phyloP scores from a whole-genome alignment of 495 filamentous ascomycete species.

The Acidiella bohemica region DNA sequence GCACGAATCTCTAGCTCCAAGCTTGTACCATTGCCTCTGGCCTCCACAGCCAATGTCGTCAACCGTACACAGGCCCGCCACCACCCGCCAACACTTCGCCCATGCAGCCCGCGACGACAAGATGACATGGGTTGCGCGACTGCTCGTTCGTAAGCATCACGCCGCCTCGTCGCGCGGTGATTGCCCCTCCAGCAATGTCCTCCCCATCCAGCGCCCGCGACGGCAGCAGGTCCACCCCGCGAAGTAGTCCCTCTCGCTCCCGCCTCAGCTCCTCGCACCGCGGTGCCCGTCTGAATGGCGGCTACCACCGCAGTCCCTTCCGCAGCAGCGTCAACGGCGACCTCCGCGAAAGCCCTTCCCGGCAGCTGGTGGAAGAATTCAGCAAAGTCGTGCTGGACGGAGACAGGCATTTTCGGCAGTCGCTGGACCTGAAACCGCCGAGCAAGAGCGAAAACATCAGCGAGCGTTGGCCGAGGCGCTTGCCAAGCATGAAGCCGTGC shows the following conservation, averaged over 20 bases:
- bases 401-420: slow-evolving; percentile 12
- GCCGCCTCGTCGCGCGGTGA: too few species aligned
- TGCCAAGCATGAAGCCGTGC: slow-evolving; percentile 19
- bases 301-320: slow-evolving; percentile 2
- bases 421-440: slow-evolving; percentile 12
- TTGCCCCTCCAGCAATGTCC: too few species aligned
- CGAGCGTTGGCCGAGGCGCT: slow-evolving; percentile 10
- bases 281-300: slow-evolving; percentile 9
- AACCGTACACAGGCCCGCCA: too few species aligned
- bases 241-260: slow-evolving; percentile 9
- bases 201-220: slow-evolving; percentile 6
- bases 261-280: not conserved
- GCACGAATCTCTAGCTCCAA: too few species aligned
- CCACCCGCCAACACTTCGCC: too few species aligned
- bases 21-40: too few species aligned
- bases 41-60: too few species aligned
- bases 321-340: not conserved
- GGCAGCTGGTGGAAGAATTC: slow-evolving; percentile 22
- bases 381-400: slow-evolving; percentile 19
- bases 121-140: too few species aligned
- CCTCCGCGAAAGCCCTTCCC: slow-evolving; percentile 16
- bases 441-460: slow-evolving; percentile 11
- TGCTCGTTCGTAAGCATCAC: too few species aligned
- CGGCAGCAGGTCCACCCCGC: slow-evolving; percentile 6
- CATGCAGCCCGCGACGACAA: too few species aligned